Base-by-base conservation (phyloP, 1,139 yeast species). In the Magnusiomyces suaveolens region DNA sequence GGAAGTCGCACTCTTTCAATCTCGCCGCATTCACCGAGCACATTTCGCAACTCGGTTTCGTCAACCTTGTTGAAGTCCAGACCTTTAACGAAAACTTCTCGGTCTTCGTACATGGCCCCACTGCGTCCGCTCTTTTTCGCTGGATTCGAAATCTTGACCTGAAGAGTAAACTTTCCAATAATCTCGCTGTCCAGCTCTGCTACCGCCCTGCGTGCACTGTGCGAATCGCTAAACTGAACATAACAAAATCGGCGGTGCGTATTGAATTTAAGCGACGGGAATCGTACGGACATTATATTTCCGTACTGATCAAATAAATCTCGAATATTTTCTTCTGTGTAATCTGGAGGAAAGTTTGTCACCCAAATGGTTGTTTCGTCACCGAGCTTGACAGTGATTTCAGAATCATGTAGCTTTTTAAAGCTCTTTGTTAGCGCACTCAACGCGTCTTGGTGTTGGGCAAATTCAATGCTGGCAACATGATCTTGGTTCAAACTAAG, bases 221-320 rank as follows among this genome's bases (percentile, higher is more conserved):
- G 72, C 0, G 77, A 57, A 16, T 72, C 66, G 0, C 71, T 61
- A 60, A 71, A 82, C 63, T 87, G 95, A 16, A 86, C 74, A 63
- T 87, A 88, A 58, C 95, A 87, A 64, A 88, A 88, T 41, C 95
- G 68, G 56, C 95, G 74, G 23, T 75, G 76, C 2, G 78, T 68
- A 59, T 81, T 78, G 51, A 72, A 75, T 46, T 76, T 75, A 58
- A 84, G 78, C 0, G 85, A 78, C 0, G 96, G 96, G 47, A 87
- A 73, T 52, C 96, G 71, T 0, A 84, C 70, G 55, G 81, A 78
- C 4, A 81, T 61, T 0, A 83, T 67, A 0, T 68, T 66, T 0
- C 87, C 87, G 52, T 66, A 66, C 2, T 67, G 54, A 0, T 65
- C 58, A 62, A 87, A 83, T n/a, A 78, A 48, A 0, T 65, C 60